A percentile compares a stretch with the other conserved stretches of the same genome.
Evolutionary conservation across 1,284 basidiomycete species (phyloP).

Genomic region (Ceratobasidium sp.): DNA sequence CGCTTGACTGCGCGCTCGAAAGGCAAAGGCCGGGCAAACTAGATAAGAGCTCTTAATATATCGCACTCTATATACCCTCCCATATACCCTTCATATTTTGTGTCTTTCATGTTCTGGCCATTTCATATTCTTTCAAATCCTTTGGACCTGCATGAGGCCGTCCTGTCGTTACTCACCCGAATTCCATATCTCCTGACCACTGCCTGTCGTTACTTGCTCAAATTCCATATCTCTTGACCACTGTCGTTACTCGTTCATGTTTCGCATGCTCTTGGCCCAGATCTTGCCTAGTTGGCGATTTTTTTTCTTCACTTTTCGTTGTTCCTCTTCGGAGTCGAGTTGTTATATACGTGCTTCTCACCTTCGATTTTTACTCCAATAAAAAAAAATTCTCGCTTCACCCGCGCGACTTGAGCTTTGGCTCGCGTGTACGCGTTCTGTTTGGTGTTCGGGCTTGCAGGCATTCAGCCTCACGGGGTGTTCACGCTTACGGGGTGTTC

Average conservation of each 20-base stretch:
- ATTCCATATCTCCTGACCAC: neutral
- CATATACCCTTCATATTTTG: neutral
- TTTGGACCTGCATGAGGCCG: neutral
- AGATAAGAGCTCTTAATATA: neutral
- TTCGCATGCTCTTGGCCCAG: no score
- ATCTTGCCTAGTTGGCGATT: no score
- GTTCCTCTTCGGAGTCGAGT: neutral
- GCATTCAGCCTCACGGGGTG: no score
- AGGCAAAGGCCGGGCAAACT: slow-evolving; percentile 10
- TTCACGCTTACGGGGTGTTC: no score
- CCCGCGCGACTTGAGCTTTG: no score
- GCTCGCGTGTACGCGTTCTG: no score
- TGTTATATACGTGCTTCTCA: neutral
- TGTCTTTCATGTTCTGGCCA: neutral
- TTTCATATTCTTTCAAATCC: neutral
- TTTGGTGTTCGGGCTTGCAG: no score
- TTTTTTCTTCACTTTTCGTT: neutral
- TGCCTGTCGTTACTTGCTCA: no score
- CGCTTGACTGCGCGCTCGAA: slow-evolving; percentile 19
- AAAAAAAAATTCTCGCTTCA: no score
- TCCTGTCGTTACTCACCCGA: no score
- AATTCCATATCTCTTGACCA: neutral
- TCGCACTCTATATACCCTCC: neutral
- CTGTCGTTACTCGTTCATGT: neutral
- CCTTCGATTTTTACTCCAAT: neutral